A percentile compares a stretch with the other conserved stretches of the same genome.
Evolutionary conservation across 306 rosid genomes (phyloP).

Genomic region (Erythrophleum fordii): DNA sequence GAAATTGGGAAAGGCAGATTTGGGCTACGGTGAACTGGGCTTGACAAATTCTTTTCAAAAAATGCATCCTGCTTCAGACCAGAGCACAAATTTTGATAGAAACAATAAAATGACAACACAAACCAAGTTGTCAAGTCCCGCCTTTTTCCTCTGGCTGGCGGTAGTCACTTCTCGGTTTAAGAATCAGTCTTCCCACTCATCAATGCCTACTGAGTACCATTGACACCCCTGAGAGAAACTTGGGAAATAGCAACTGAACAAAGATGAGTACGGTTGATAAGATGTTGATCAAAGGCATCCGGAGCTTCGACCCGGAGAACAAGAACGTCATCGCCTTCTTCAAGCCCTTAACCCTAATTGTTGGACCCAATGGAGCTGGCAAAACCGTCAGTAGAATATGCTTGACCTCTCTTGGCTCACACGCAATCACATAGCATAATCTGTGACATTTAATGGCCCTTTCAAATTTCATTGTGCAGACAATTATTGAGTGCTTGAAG

Average conservation of each 20-base stretch:
- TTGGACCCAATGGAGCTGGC: constrained; percentile 97
- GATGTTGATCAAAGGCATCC: constrained; percentile 92
- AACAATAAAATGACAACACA: background rate
- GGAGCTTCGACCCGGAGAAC: constrained; percentile 99
- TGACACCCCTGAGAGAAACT: background rate
- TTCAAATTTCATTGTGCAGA: constrained; percentile 42
- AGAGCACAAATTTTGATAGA: too few species aligned
- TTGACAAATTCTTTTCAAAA: too few species aligned
- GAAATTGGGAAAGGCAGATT: too few species aligned
- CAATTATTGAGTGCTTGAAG: constrained; percentile 94
- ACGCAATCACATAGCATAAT: background rate
- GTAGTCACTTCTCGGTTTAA: background rate
- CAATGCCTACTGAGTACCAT: background rate
- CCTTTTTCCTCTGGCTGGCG: background rate
- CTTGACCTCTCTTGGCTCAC: background rate
- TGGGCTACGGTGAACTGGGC: too few species aligned
- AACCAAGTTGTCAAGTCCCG: background rate
- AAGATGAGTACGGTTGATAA: constrained; percentile 96
- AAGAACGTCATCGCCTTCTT: constrained; percentile 93
- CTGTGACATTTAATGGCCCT: background rate
- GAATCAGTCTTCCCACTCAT: background rate
- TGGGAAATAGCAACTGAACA: background rate
- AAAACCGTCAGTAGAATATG: constrained; percentile 59
- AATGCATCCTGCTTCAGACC: too few species aligned
- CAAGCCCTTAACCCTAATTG: constrained; percentile 93